Evolutionary conservation across 768 basidiomycete genomes (phyloP).

Genomic region (Macrolepiota albuminosa): DNA sequence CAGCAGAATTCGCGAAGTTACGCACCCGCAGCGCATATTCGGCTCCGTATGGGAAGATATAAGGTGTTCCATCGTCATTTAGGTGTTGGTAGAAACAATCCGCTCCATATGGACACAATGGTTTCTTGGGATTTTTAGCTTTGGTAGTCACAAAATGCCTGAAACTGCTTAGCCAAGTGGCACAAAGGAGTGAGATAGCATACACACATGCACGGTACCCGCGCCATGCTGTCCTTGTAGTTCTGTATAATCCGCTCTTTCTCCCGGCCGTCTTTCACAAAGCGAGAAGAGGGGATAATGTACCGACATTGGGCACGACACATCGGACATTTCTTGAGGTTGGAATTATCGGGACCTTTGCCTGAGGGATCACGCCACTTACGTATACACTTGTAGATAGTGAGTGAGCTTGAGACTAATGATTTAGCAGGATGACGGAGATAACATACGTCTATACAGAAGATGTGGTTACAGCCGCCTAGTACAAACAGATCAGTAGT

Average conservation of each 20-base stretch:
- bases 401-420: slow-evolving; percentile 1
- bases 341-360: slow-evolving; percentile 47
- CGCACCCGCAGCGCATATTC: slow-evolving; percentile 50
- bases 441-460: slow-evolving; percentile 60
- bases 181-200: background rate
- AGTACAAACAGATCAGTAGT: background rate
- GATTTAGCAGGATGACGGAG: background rate
- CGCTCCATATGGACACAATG: slow-evolving; percentile 71
- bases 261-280: slow-evolving; percentile 48
- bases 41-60: slow-evolving; percentile 51
- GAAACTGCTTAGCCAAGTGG: background rate
- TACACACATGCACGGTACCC: slow-evolving; percentile 61
- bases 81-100: slow-evolving; percentile 80
- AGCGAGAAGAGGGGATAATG: slow-evolving; percentile 70
- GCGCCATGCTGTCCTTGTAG: slow-evolving; percentile 73
- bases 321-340: slow-evolving; percentile 75
- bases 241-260: slow-evolving; percentile 47
- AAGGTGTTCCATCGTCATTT: slow-evolving; percentile 60
- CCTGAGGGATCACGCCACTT: slow-evolving; percentile 67
- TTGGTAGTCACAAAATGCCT: slow-evolving; percentile 63
- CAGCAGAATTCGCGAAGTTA: background rate
- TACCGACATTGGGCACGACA: slow-evolving; percentile 66
- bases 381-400: slow-evolving; percentile 57
- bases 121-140: slow-evolving; percentile 30
- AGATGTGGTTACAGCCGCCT: slow-evolving; percentile 76